A percentile compares a stretch with the other conserved stretches of the same genome.
phyloP scores from a whole-genome alignment of 192 early-diverging fungal species.

The Pecoramyces ruminantium region DNA sequence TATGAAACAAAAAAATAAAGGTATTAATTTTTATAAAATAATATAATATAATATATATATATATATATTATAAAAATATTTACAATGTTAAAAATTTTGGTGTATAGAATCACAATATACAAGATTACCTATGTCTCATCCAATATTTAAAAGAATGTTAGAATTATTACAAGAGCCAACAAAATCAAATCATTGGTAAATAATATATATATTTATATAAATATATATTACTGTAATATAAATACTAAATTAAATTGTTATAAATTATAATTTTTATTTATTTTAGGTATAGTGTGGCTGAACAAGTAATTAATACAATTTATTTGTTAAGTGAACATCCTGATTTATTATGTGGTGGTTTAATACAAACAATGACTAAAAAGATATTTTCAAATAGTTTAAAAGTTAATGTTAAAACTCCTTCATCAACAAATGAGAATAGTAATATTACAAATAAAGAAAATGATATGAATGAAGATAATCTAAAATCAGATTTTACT shows the following conservation, averaged over 20 bases:
- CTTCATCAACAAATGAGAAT: not conserved
- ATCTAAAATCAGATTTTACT: not conserved
- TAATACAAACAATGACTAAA: conserved; percentile 51
- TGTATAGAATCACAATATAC: conserved; percentile 3
- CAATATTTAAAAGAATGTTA: conserved; percentile 26
- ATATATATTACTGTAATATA: no score
- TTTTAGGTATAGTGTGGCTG: conserved; percentile 74
- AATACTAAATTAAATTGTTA: no score
- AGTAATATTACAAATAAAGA: conserved; percentile 8
- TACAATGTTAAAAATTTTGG: no score
- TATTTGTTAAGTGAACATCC: conserved; percentile 83
- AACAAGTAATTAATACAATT: conserved; percentile 89
- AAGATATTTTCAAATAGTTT: conserved; percentile 34
- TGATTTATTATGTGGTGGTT: conserved; percentile 54
- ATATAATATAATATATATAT: not conserved
- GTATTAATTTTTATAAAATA: no score
- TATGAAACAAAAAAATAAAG: conserved; percentile 41
- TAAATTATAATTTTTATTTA: conserved; percentile 2
- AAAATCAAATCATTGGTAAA: conserved; percentile 10
- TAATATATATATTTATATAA: no score
- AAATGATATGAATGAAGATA: conserved; percentile 10
- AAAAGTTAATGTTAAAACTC: conserved; percentile 2
- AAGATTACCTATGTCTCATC: conserved; percentile 31
- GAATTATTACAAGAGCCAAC: conserved; percentile 10
- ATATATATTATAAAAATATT: no score